Evolutionary conservation across 768 basidiomycete species (phyloP).

Genomic region (Strobilomyces dryophilus): DNA sequence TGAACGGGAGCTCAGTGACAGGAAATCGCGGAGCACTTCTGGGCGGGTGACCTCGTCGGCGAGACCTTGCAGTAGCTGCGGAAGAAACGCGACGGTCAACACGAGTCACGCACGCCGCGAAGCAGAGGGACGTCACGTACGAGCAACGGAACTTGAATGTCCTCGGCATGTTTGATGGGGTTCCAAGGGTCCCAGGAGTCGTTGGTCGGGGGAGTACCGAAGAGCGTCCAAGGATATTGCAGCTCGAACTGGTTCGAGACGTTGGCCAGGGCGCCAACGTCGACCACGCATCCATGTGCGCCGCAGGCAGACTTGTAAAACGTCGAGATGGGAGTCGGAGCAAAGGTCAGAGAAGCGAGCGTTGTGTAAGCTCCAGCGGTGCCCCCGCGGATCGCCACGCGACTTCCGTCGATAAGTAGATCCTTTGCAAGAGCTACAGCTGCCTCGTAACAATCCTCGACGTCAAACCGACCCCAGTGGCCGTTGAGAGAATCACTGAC

Average conservation of each 20-base stretch:
- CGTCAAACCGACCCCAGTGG: slow-evolving; percentile 72
- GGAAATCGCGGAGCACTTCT: slow-evolving; percentile 39
- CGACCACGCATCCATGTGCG: slow-evolving; percentile 59
- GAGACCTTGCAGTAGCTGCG: slow-evolving; percentile 62
- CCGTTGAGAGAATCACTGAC: slow-evolving; percentile 47
- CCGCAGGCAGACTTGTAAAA: slow-evolving; percentile 55
- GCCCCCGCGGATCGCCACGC: slow-evolving; percentile 63
- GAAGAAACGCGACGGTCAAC: not conserved
- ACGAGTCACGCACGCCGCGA: not conserved
- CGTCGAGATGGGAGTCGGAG: slow-evolving; percentile 47
- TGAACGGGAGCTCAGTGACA: slow-evolving; percentile 16
- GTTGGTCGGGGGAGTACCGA: slow-evolving; percentile 49
- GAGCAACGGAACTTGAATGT: slow-evolving; percentile 54
- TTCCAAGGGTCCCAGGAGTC: not conserved
- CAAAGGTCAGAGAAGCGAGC: slow-evolving; percentile 44
- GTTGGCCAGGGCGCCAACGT: slow-evolving; percentile 48
- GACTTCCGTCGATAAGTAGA: slow-evolving; percentile 54
- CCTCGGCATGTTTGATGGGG: slow-evolving; percentile 37
- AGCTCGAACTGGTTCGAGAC: slow-evolving; percentile 70
- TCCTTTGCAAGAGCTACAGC: slow-evolving; percentile 18
- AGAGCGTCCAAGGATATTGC: slow-evolving; percentile 50
- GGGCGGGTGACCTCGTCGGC: slow-evolving; percentile 62
- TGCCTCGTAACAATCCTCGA: slow-evolving; percentile 52
- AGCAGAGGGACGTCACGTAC: slow-evolving; percentile 33
- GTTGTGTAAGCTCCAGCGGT: slow-evolving; percentile 72